A percentile compares a stretch with the other conserved stretches of the same genome.
These are phyloP conservation scores for Arabidopsis arenosa DNA, from an alignment of 345 rosid genomes.

Conservation along the genomic window DNA sequence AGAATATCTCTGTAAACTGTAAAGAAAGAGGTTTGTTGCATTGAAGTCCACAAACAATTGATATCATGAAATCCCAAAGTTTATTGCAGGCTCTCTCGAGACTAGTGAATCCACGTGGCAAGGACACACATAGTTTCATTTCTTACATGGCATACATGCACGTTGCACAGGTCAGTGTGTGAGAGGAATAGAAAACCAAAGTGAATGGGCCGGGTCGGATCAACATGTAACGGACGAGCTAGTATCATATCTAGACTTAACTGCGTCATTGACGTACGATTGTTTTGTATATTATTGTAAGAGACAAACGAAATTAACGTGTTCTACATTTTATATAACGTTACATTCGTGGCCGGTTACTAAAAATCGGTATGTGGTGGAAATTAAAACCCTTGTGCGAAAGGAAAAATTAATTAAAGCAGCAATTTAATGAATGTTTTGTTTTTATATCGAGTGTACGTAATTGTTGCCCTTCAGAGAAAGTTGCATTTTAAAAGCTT, in stretches of 20 bases:
- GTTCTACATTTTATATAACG: background rate
- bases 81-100: slow-evolving; percentile 29
- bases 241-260: background rate
- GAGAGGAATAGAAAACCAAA: slow-evolving; percentile 21
- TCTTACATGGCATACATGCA: slow-evolving; percentile 44
- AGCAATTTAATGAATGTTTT: background rate
- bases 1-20: slow-evolving; percentile 16
- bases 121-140: background rate
- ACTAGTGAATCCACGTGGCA: slow-evolving; percentile 30
- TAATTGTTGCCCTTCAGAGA: background rate
- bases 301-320: background rate
- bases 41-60: slow-evolving; percentile 11
- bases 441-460: background rate
- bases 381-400: background rate
- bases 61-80: slow-evolving; percentile 34
- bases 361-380: slow-evolving; percentile 14
- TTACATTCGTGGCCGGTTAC: slow-evolving; percentile 21
- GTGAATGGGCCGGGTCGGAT: slow-evolving; percentile 10
- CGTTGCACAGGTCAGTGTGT: slow-evolving; percentile 36
- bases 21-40: slow-evolving; percentile 12
- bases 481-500: background rate
- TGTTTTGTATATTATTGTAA: slow-evolving; percentile 1
- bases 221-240: background rate
- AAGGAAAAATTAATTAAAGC: background rate
- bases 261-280: slow-evolving; percentile 7